These are phyloP conservation scores for Talaromyces ruber DNA, from an alignment of 495 filamentous ascomycete genomes.

Conservation along the genomic window DNA sequence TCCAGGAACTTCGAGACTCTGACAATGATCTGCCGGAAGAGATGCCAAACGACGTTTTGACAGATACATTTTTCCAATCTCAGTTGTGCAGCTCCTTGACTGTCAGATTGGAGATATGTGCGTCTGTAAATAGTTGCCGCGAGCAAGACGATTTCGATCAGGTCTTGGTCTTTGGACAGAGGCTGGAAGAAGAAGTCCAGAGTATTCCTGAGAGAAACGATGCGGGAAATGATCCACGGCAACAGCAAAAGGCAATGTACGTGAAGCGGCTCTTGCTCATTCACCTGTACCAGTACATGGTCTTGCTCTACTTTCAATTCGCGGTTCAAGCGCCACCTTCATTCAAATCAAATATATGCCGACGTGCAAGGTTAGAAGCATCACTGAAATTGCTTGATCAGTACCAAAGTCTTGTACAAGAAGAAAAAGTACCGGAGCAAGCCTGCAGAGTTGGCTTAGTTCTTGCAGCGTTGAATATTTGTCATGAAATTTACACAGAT, in stretches of 20 bases:
- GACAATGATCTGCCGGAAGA: background rate
- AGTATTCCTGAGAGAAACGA: background rate
- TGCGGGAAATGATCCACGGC: background rate
- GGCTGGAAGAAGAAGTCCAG: constrained; percentile 2
- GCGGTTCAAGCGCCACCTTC: constrained; percentile 1
- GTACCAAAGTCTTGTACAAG: background rate
- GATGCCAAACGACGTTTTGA: background rate
- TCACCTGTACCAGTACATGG: constrained; percentile 1
- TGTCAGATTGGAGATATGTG: constrained; percentile 1
- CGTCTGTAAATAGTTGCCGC: background rate
- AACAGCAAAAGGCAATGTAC: constrained; percentile 1
- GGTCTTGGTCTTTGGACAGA: background rate
- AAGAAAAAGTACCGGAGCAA: constrained; percentile 2
- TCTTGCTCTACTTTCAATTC: constrained; percentile 1
- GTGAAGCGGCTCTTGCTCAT: background rate
- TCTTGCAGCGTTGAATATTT: constrained; percentile 3
- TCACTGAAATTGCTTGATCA: background rate
- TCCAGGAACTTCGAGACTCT: background rate
- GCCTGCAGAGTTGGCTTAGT: background rate
- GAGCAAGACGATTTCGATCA: background rate
- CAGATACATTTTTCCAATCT: background rate
- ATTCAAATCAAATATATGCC: constrained; percentile 3
- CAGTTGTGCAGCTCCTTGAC: background rate
- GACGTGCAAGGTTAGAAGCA: background rate
- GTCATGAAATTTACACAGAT: constrained; percentile 1